Evolutionary conservation across 179 eudicot genomes (phyloP), one percentile per base, ranked within the genome.

Genomic region (Amaranthus tricolor): DNA sequence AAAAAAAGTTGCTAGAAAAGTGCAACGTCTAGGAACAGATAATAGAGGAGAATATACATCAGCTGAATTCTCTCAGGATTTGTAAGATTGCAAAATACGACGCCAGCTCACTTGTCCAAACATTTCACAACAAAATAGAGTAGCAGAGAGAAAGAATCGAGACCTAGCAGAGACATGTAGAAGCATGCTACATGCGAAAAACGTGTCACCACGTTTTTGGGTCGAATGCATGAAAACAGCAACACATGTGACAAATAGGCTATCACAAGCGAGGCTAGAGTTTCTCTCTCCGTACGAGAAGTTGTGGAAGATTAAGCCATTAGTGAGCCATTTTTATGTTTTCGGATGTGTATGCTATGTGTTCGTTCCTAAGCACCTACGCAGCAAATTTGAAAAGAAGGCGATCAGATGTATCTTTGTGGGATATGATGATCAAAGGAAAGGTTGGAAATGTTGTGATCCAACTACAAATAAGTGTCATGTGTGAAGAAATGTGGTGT

Each of bases 361-460:
- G 0, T 73, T 73, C 31, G 60, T 73, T 62, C 68, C 51, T 0
- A 13, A 71, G 8, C 66, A 71, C 19, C 65, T 71, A 12, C 13
- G 56, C 11, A 62, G 31, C 51, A 73, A 73, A 40, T 51, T 73
- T 9, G 69, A 62, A 6, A 62, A 62, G 50, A 73, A 62, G 69
- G 52, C 61, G 2, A 73, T 62, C 4, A 31, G 40, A 0, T 73
- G 69, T 51, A 51, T 73, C 52, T 73, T 73, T 62, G 16, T 62
- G 47, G 40, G 69, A 43, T 73, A 62, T 15, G 69, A 62, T 52
- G 52, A 73, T 31, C 61, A 62, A n/a, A 62, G 61, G 13, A 73
- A 73, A 53, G 69, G 61, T 51, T 73, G 76, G 62, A 76, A 40
- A 12, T 76, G 79, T 69, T 69, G 55, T 51, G 68, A 76, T 54